Evolutionary conservation across 1,139 yeast species (phyloP).

Genomic region (Taphrina wiesneri): DNA sequence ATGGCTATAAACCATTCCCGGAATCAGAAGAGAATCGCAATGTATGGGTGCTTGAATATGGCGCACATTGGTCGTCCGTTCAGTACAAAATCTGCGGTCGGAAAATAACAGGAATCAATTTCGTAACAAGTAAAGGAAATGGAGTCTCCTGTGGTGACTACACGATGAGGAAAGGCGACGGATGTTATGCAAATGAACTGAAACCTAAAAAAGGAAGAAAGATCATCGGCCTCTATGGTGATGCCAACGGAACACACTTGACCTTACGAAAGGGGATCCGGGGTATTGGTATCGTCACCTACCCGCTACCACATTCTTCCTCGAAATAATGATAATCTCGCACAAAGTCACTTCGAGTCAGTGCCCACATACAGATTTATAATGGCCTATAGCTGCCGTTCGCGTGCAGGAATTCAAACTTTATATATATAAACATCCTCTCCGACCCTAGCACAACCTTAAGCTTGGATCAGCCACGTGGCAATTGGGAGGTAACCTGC

Average conservation of each 20-base stretch:
- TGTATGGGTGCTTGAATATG: not conserved
- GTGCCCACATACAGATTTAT: too few species aligned
- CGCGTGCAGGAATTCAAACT: too few species aligned
- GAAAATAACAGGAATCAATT: not conserved
- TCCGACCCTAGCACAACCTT: too few species aligned
- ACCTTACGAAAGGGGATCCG: conserved; percentile 1
- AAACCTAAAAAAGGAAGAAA: not conserved
- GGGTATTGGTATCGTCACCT: not conserved
- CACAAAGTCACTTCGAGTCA: too few species aligned
- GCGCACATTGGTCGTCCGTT: not conserved
- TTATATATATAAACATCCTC: too few species aligned
- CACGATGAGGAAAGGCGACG: not conserved
- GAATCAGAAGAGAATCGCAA: not conserved
- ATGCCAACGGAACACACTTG: not conserved
- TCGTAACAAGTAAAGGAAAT: not conserved
- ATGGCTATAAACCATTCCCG: not conserved
- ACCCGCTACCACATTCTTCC: too few species aligned
- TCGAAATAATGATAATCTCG: too few species aligned
- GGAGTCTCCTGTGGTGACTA: not conserved
- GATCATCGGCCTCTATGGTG: not conserved
- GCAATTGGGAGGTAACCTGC: too few species aligned
- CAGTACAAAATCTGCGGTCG: not conserved
- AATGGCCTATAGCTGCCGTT: too few species aligned
- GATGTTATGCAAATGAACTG: not conserved
- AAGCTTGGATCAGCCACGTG: too few species aligned